Evolutionary conservation across 2,329 filamentous ascomycete genomes (phyloP), one percentile per base, ranked within the genome.

Genomic region (Claviceps sp.): DNA sequence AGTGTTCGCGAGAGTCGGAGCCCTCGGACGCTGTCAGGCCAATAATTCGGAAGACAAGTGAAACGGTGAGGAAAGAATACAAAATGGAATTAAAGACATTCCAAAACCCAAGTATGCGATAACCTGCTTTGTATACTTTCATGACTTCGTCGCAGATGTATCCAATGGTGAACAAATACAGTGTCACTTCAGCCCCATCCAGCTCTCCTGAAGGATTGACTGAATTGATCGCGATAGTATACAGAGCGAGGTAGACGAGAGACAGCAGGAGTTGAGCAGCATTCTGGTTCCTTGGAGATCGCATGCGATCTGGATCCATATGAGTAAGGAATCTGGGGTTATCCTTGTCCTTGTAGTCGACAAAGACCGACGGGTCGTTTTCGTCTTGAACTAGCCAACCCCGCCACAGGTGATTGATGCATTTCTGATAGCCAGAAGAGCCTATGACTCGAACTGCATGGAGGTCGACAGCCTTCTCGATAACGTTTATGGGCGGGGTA

Each of bases 341-440:
- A 54, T 84, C 87, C 64, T 88, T 88, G 54, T 88, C 76, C 59
- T 84, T 81, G 72, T 94, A 98, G 62, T 90, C 84, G 51, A 96
- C 78, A 64, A 98, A 98, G 50, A 82, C 82, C n/a, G 84, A 82
- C 0, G 91, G 86, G 60, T 97, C 90, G 48, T 90, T 77, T 60
- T 96, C 89, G 58, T 96, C 88, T 65, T 98, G 93, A n/a, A 95
- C 83, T 8, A 97, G 74, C 93, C 93, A 98, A 22, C 93, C 93
- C 55, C 82, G 81, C 93, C 93, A 98, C 8, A 98, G 81, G 63
- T 94, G 88, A 56, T 77, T 81, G 61, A 97, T 88, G 64, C 91
- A 97, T 70, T 94, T 95, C 59, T 97, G 93, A 66, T 97, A 98
- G 26, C 93, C 91, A 0, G 88, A 89, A 0, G 86, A 91, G 2